Conservation (phyloP, 495 filamentous ascomycete species). For the Aspergillus asperescens region DNA sequence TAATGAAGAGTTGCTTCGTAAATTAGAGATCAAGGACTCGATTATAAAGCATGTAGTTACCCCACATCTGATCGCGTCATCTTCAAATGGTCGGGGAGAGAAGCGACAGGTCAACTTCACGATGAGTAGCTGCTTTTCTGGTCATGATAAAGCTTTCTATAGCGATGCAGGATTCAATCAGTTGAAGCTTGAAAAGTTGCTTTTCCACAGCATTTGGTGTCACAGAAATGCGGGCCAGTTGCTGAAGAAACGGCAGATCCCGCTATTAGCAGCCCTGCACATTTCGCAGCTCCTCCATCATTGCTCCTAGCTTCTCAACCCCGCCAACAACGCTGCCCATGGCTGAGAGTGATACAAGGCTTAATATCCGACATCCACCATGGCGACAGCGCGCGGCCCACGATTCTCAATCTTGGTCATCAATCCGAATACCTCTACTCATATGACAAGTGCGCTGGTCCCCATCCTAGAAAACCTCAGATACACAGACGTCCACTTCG, state of each 20-base stretch:
- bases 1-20: no score
- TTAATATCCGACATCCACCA: conserved; percentile 4
- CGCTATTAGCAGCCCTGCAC: neutral
- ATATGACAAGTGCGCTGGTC: conserved; percentile 74
- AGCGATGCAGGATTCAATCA: no score
- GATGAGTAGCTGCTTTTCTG: no score
- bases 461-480: conserved; percentile 53
- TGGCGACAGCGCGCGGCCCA: conserved; percentile 15
- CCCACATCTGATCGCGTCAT: conserved; percentile 13
- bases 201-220: neutral
- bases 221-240: conserved; percentile 4
- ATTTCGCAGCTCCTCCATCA: neutral
- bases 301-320: conserved; percentile 2
- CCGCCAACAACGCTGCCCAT: neutral
- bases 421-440: conserved; percentile 81
- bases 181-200: neutral
- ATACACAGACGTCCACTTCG: conserved; percentile 44
- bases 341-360: neutral
- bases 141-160: no score
- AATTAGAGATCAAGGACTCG: no score
- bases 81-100: no score
- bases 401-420: conserved; percentile 63
- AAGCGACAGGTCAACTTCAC: no score
- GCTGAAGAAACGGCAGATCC: neutral
- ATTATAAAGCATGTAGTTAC: conserved; percentile 2